These are phyloP conservation scores for Opeltia flavorubescens DNA, from an alignment of 495 filamentous ascomycete genomes.

Conservation along the genomic window DNA sequence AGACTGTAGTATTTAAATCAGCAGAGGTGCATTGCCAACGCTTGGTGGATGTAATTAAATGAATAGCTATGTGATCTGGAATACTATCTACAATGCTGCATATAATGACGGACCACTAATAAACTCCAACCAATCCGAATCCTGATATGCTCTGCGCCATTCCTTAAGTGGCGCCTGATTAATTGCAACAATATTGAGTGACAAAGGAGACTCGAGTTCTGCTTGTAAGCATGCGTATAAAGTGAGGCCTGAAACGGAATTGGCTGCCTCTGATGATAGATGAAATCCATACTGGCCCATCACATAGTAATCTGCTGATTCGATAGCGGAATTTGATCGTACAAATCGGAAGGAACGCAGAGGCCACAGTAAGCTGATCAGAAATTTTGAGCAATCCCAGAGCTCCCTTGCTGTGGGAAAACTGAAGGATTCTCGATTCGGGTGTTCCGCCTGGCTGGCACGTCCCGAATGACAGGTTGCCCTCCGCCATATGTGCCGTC, in stretches of 20 bases:
- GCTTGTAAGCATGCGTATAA: not conserved
- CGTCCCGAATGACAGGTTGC: constrained; percentile 85
- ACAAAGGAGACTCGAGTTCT: not conserved
- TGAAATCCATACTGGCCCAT: not conserved
- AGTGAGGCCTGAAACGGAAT: no score
- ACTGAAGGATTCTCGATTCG: constrained; percentile 80
- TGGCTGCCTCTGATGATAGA: no score
- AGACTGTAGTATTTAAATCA: no score
- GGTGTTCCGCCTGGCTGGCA: constrained; percentile 79
- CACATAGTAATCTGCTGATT: no score
- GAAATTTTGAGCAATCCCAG: constrained; percentile 97
- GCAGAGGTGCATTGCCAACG: no score
- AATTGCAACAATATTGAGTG: not conserved
- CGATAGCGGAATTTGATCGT: no score
- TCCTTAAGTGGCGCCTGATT: not conserved
- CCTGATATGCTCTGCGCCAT: not conserved
- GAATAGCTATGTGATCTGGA: no score
- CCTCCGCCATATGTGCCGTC: constrained; percentile 38
- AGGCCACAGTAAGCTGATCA: constrained; percentile 25
- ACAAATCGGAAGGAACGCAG: not conserved
- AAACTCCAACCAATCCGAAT: not conserved
- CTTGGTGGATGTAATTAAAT: no score
- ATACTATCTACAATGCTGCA: not conserved
- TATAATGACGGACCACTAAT: not conserved
- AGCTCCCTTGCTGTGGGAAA: constrained; percentile 76